Percentiles rank a stretch among this genome's conserved stretches.
Conservation (phyloP, 2,329 filamentous ascomycete genomes). For the Colletotrichum filicis region DNA sequence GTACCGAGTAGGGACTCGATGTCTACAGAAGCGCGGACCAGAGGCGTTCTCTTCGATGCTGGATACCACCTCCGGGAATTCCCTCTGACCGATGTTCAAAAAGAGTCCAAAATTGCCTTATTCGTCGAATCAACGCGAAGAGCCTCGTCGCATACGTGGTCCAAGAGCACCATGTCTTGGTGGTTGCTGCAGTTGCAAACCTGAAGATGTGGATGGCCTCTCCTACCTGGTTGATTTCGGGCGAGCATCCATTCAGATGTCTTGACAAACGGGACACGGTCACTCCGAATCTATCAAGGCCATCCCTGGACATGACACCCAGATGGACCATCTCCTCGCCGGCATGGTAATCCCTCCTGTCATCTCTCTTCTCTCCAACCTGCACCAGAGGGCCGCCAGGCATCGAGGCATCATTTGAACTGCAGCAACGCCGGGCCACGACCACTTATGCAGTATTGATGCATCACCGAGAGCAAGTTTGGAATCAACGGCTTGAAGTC, state of each 20-base stretch:
- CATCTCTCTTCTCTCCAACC: slow-evolving; percentile 60
- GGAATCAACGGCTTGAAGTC: slow-evolving; percentile 70
- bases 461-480: slow-evolving; percentile 66
- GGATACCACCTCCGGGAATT: background rate
- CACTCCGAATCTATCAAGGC: slow-evolving; percentile 68
- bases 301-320: slow-evolving; percentile 57
- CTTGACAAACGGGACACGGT: slow-evolving; percentile 66
- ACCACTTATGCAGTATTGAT: slow-evolving; percentile 38
- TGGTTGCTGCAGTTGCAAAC: background rate
- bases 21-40: background rate
- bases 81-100: slow-evolving; percentile 39
- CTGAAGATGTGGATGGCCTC: background rate
- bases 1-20: background rate
- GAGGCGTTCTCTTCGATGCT: background rate
- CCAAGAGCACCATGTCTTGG: slow-evolving; percentile 26
- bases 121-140: background rate
- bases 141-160: background rate
- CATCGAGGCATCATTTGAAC: slow-evolving; percentile 66
- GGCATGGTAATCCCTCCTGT: slow-evolving; percentile 69
- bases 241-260: slow-evolving; percentile 72
- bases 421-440: slow-evolving; percentile 68
- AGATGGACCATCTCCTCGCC: slow-evolving; percentile 69
- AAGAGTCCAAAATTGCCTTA: background rate
- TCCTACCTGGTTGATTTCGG: slow-evolving; percentile 48
- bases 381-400: slow-evolving; percentile 56